Evolutionary conservation across 106 monocot species (phyloP), one percentile per base, ranked within the genome.

Genomic region (Acanthochlamys bracteata): DNA sequence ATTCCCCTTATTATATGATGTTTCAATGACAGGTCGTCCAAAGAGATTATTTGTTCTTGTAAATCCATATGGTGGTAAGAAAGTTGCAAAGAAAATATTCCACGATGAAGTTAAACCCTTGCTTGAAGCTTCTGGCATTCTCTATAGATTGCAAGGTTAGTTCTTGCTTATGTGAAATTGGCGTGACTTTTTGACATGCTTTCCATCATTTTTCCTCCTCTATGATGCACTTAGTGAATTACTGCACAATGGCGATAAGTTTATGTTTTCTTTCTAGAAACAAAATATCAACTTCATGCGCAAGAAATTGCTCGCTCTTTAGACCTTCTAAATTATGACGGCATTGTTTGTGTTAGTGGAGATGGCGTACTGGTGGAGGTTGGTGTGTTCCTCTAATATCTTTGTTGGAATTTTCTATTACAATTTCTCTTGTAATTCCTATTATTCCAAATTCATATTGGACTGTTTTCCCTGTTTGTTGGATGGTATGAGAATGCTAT

Each of bases 11-110:
- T 16, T 47, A 25, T 7, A 53, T 25, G 11, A 20, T 19, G 19
- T 42, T 17, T 20, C 16, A 25, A 33, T 45, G 24, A 57, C 68
- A 96, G 90, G 84, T 0, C 76, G 95, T 2, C 90, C 95, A 20
- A 95, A 78, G 78, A 76, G 72, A 33, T 65, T 95, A 61, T 80
- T 87, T 60, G 73, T 95, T 49, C 67, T 95, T 55, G 25, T 95
- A 46, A 95, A 95, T 65, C 95, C 95, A 55, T 95, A 72, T 80
- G 87, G 90, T 46, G 95, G 95, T 45, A 95, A 87, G 67, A 80
- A 66, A 75, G 22, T 65, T 67, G 95, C 77, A 42, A 27, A 45
- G 17, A 71, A 59, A 27, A 90, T 87, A 10, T 95, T 95, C 55
- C 23, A 67, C 26, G 72, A 63, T 24, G 82, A 90, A 70, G 73